Evolutionary conservation across 371 early-diverging fungal genomes (phyloP), one percentile per base, ranked within the genome.

Genomic region (Mucor irregularis): DNA sequence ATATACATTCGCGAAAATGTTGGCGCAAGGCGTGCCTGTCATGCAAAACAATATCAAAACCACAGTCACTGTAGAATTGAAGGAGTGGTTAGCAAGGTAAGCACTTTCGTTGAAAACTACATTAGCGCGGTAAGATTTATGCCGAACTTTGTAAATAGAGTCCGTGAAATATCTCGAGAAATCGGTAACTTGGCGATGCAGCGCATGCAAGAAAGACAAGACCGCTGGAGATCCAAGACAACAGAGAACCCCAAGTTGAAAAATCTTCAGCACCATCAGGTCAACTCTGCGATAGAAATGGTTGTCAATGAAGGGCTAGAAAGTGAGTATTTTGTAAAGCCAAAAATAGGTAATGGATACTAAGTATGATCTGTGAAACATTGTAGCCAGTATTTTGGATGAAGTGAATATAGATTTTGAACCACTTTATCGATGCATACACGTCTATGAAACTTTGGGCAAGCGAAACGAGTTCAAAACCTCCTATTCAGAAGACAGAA

Each of bases 401-500:
- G 82, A 86, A 13, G 78, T 90, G 8, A 76, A 89, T 21, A 82
- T 99, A 50, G 95, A 97, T 66, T 92, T 97, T 73, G 88, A 89
- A 59, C 96, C 98, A 11, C 76, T 99, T 45, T 97, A 93, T 76
- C 94, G 94, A 68, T 94, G 97, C 61, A 81, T 98, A 37, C 95
- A 97, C 61, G 96, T 99, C 33, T 87, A 95, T 66, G 92, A 91
- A 54, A 92, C 94, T 16, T 83, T 99, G 8, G 95, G 94, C 2
- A 86, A 86, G 39, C 84, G 91, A 28, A 78, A 84, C 21, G 92
- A 94, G 63, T 90, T 98, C 62, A 90, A 89, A 59, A 68, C 82
- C n/a, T 86, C 87, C 39, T 98, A 92, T 64, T 90, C 95, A 56
- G 95, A 96, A 53, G 93, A 95, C 66, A 86, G 99, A 57, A 73